A percentile compares a stretch with the other conserved stretches of the same genome.
Evolutionary conservation across 2,329 filamentous ascomycete species (phyloP).

Genomic region (Fusarium tupiense): DNA sequence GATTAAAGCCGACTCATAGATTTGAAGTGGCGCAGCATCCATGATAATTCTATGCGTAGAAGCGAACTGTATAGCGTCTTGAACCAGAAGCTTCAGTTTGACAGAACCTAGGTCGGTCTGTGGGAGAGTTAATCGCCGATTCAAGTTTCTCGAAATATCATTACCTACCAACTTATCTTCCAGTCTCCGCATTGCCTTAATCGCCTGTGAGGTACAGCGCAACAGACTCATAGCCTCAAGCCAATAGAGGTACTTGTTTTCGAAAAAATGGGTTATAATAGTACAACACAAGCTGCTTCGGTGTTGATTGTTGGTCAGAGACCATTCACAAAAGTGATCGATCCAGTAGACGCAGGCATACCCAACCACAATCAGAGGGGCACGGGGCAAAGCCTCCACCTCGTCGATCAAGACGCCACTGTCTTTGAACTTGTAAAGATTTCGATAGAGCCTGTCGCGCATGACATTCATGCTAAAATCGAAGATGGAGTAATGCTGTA

Average conservation of each 20-base stretch:
- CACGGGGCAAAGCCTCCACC: fast-evolving
- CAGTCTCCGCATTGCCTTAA: fast-evolving
- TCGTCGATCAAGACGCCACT: fast-evolving
- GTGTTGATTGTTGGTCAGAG: fast-evolving
- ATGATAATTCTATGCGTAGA: background rate
- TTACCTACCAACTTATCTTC: background rate
- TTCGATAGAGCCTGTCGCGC: fast-evolving
- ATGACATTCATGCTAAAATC: fast-evolving
- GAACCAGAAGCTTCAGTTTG: fast-evolving
- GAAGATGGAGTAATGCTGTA: fast-evolving
- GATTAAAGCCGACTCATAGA: background rate
- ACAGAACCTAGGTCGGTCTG: too few species aligned
- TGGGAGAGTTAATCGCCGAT: too few species aligned
- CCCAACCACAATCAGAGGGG: fast-evolving
- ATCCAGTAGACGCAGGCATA: background rate
- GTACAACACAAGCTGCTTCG: fast-evolving
- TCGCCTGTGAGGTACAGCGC: fast-evolving
- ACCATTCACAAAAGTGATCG: fast-evolving
- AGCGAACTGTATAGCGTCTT: fast-evolving
- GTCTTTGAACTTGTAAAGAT: fast-evolving
- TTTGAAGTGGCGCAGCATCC: background rate
- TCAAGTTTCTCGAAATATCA: too few species aligned
- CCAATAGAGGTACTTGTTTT: fast-evolving
- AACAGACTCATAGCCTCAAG: background rate
- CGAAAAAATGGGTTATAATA: fast-evolving